Conservation (phyloP, 2,329 filamentous ascomycete species). For the Dactylellina drechsleri region DNA sequence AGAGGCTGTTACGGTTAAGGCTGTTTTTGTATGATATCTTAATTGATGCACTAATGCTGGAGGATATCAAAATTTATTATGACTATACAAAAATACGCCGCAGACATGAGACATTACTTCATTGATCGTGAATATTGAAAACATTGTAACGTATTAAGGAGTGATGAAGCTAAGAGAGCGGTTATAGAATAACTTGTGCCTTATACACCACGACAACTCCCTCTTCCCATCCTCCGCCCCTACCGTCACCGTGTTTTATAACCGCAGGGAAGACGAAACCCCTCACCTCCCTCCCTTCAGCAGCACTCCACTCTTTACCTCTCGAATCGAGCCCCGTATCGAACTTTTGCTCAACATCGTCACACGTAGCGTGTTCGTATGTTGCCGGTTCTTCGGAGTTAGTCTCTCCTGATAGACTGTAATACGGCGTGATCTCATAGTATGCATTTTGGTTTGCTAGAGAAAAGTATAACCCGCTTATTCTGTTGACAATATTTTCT, state of each 20-base stretch:
- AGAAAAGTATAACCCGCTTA: constrained; percentile 20
- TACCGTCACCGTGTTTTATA: constrained; percentile 41
- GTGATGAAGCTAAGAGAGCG: too few relatives aligned
- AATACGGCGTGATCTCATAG: constrained; percentile 24
- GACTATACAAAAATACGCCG: too few relatives aligned
- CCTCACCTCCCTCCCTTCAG: constrained; percentile 23
- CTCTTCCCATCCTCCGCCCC: constrained; percentile 37
- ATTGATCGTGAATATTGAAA: too few relatives aligned
- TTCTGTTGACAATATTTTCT: constrained; percentile 9
- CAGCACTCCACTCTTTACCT: constrained; percentile 36
- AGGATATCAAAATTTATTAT: too few relatives aligned
- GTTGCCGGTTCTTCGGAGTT: constrained; percentile 11
- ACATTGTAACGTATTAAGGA: too few relatives aligned
- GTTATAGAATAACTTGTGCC: constrained; percentile 28
- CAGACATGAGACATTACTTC: too few relatives aligned
- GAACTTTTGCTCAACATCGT: constrained; percentile 37
- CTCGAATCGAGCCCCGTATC: constrained; percentile 24
- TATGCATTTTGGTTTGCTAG: constrained; percentile 37
- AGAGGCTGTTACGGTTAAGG: too few relatives aligned
- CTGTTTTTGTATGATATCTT: too few relatives aligned
- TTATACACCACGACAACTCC: constrained; percentile 29
- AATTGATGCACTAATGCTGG: too few relatives aligned
- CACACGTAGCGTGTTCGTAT: constrained; percentile 30
- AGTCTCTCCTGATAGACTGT: constrained; percentile 2
- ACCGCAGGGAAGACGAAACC: constrained; percentile 41